Percentiles rank a stretch among this genome's conserved stretches.
These are phyloP conservation scores for Symbiodinium pilosum DNA, from an alignment of 73 alveolate species.

Conservation along the genomic window DNA sequence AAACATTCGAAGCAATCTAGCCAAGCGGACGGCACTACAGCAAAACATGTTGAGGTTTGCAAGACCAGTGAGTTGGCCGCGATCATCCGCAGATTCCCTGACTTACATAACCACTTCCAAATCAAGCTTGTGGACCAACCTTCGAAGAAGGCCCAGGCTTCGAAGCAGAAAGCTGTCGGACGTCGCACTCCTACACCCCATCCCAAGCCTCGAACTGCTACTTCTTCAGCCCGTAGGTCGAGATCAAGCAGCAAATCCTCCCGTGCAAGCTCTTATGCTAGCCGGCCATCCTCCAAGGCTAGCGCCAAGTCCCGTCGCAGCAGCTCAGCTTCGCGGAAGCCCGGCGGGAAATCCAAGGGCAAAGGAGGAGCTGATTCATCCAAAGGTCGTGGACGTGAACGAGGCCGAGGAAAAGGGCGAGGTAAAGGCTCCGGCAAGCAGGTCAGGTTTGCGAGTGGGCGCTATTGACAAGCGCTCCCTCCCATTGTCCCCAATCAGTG, in stretches of 20 bases:
- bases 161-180: not conserved
- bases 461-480: slow-evolving; percentile 55
- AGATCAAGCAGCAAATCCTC: not conserved
- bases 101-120: slow-evolving; percentile 24
- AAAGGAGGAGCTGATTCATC: not conserved
- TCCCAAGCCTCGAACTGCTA: not conserved
- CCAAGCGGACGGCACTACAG: slow-evolving; percentile 6
- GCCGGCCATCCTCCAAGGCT: slow-evolving; percentile 18
- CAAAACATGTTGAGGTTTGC: slow-evolving; percentile 25
- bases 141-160: not conserved
- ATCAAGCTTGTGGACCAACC: slow-evolving; percentile 12
- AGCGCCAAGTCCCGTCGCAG: not conserved
- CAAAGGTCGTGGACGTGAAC: not conserved
- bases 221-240: not conserved
- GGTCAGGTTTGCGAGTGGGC: slow-evolving; percentile 8
- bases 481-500: not conserved
- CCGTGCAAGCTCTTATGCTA: not conserved
- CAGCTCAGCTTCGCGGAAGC: not conserved
- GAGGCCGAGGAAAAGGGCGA: not conserved
- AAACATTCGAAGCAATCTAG: slow-evolving; percentile 9
- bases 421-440: not conserved
- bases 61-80: slow-evolving; percentile 53
- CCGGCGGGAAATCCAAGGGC: slow-evolving; percentile 7
- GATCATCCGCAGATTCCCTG: slow-evolving; percentile 36
- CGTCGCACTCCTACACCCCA: not conserved